These are phyloP conservation scores for Amanita pallidorosea DNA, from an alignment of 768 basidiomycete genomes.

Conservation along the genomic window DNA sequence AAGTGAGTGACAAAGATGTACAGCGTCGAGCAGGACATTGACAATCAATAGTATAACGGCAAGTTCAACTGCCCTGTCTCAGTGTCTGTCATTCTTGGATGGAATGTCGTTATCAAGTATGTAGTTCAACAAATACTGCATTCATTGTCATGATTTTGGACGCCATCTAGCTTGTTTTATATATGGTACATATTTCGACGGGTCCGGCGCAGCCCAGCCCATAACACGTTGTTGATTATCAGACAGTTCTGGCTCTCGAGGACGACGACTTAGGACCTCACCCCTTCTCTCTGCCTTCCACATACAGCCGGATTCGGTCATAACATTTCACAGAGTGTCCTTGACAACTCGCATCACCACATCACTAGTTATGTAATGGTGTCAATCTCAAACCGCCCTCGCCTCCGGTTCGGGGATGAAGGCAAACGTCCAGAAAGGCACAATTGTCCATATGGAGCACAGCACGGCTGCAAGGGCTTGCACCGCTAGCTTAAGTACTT, in stretches of 20 bases:
- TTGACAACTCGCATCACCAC: too few relatives aligned
- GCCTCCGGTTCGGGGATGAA: too few relatives aligned
- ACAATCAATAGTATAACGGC: slow-evolving; percentile 43
- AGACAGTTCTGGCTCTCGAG: background rate
- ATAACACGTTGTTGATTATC: too few relatives aligned
- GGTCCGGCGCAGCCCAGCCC: too few relatives aligned
- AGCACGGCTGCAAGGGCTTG: too few relatives aligned
- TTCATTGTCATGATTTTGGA: background rate
- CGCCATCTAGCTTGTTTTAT: slow-evolving; percentile 21
- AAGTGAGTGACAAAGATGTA: slow-evolving; percentile 25
- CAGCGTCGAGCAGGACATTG: background rate
- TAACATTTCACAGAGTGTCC: background rate
- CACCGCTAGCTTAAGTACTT: background rate
- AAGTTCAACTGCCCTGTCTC: slow-evolving; percentile 26
- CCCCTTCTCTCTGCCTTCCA: too few relatives aligned
- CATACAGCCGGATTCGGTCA: too few relatives aligned
- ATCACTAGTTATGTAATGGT: background rate
- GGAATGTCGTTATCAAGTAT: slow-evolving; percentile 80
- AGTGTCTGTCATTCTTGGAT: slow-evolving; percentile 66
- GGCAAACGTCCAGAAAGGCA: too few relatives aligned
- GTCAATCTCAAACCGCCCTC: too few relatives aligned
- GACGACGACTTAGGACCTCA: background rate
- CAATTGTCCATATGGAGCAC: too few relatives aligned
- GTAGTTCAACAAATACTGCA: slow-evolving; percentile 9
- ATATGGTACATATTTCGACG: too few relatives aligned